These are phyloP conservation scores for Chaetomiaceae sp. DNA, from an alignment of 2,329 filamentous ascomycete species.

Conservation along the genomic window DNA sequence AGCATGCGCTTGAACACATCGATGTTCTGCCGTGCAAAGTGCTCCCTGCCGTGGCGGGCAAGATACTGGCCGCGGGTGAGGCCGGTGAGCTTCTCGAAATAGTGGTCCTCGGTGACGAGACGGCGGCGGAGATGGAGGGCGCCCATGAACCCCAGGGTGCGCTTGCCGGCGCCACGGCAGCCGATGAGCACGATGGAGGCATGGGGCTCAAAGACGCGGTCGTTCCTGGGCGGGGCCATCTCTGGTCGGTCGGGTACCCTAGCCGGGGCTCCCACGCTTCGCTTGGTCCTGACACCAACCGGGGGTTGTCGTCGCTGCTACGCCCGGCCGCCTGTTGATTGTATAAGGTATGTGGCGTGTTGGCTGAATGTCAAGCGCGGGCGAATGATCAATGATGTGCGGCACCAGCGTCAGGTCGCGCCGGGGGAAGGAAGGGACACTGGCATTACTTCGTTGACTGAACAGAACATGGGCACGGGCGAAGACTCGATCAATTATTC, in stretches of 20 bases:
- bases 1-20: conserved; percentile 60
- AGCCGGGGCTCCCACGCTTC: background rate
- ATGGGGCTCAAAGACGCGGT: conserved; percentile 49
- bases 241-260: background rate
- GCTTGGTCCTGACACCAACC: too few relatives aligned
- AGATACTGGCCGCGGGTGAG: conserved; percentile 57
- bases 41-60: conserved; percentile 54
- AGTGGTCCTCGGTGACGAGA: conserved; percentile 63
- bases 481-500: conserved; percentile 8
- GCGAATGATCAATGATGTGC: background rate
- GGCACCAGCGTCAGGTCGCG: conserved; percentile 2
- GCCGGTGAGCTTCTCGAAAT: conserved; percentile 62
- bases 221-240: conserved; percentile 35
- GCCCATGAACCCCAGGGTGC: conserved; percentile 67
- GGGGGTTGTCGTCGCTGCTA: too few relatives aligned
- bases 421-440: background rate
- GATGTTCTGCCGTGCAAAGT: conserved; percentile 59
- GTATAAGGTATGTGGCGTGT: background rate
- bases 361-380: background rate
- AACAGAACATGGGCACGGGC: background rate
- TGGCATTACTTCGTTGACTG: background rate
- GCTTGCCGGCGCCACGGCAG: conserved; percentile 67
- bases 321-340: too few relatives aligned
- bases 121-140: conserved; percentile 63
- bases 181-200: conserved; percentile 68